These are phyloP conservation scores for Clarireedia monteithiana DNA, from an alignment of 2,329 filamentous ascomycete genomes.

Conservation along the genomic window DNA sequence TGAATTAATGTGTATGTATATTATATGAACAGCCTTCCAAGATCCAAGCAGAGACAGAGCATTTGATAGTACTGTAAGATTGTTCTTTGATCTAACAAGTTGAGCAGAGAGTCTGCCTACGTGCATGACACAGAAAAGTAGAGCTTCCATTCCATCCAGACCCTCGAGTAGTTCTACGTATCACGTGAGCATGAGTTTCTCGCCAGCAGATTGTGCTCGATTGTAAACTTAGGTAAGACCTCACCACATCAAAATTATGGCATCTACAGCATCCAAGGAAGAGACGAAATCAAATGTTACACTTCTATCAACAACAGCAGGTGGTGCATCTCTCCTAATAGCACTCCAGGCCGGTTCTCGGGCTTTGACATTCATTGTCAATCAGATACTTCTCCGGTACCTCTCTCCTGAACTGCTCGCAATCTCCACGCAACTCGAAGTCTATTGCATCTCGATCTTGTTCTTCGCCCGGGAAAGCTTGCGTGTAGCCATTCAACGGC, in stretches of 20 bases:
- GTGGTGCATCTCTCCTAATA: conserved; percentile 50
- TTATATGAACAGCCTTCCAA: too few species aligned
- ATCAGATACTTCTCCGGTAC: conserved; percentile 83
- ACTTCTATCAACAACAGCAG: conserved; percentile 16
- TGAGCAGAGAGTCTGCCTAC: too few species aligned
- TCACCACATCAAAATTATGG: background rate
- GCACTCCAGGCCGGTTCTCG: conserved; percentile 82
- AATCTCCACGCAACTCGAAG: conserved; percentile 80
- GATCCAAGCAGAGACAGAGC: too few species aligned
- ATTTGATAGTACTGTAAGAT: too few species aligned
- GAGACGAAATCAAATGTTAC: background rate
- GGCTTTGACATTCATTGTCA: conserved; percentile 80
- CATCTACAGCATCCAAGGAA: background rate
- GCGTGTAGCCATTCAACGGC: conserved; percentile 83
- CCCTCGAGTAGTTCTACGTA: too few species aligned
- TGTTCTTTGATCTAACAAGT: too few species aligned
- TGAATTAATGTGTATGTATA: too few species aligned
- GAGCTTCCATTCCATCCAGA: too few species aligned
- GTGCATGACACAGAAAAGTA: too few species aligned
- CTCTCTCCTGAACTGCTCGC: conserved; percentile 80
- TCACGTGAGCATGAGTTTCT: too few species aligned
- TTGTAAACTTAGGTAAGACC: too few species aligned
- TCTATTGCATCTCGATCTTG: conserved; percentile 86
- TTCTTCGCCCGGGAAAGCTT: conserved; percentile 92
- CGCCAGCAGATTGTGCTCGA: too few species aligned